phyloP scores from a whole-genome alignment of 2,329 filamentous ascomycete genomes.

The Taxawa tesnikishii region DNA sequence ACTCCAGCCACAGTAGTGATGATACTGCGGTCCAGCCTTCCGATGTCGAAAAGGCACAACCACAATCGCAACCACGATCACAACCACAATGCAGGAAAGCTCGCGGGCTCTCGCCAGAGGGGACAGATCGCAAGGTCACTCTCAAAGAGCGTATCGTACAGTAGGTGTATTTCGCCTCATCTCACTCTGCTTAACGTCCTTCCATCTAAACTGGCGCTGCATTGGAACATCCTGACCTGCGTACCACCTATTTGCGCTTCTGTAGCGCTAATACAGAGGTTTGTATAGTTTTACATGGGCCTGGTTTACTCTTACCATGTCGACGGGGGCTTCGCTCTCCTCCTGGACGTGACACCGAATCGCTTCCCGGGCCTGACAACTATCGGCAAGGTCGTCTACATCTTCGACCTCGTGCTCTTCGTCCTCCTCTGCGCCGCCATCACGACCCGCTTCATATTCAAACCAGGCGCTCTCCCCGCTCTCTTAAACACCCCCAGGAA shows the following conservation, averaged over 20 bases:
- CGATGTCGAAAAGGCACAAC: no score
- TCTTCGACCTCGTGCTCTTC: slow-evolving; percentile 6
- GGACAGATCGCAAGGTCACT: no score
- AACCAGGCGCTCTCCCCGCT: slow-evolving; percentile 1
- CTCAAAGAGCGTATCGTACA: slow-evolving; percentile 7
- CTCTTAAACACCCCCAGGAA: slow-evolving; percentile 34
- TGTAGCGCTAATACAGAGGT: not conserved
- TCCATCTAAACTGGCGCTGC: no score
- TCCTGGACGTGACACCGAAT: slow-evolving; percentile 31
- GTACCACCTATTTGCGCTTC: not conserved
- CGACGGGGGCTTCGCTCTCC: slow-evolving; percentile 32
- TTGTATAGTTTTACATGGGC: slow-evolving; percentile 33
- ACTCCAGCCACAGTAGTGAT: no score
- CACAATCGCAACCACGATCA: no score
- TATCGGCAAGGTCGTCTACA: slow-evolving; percentile 33
- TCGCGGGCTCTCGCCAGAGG: no score
- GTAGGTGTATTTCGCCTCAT: slow-evolving; percentile 4
- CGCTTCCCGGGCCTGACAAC: slow-evolving; percentile 35
- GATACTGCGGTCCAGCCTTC: no score
- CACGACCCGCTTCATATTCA: slow-evolving; percentile 3
- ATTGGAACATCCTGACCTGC: no score
- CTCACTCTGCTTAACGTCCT: not conserved
- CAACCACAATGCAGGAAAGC: no score
- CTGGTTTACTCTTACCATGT: slow-evolving; percentile 36
- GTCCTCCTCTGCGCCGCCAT: slow-evolving; percentile 6